Conservation (phyloP, 106 monocot species). For the Hemerocallis citrina region DNA sequence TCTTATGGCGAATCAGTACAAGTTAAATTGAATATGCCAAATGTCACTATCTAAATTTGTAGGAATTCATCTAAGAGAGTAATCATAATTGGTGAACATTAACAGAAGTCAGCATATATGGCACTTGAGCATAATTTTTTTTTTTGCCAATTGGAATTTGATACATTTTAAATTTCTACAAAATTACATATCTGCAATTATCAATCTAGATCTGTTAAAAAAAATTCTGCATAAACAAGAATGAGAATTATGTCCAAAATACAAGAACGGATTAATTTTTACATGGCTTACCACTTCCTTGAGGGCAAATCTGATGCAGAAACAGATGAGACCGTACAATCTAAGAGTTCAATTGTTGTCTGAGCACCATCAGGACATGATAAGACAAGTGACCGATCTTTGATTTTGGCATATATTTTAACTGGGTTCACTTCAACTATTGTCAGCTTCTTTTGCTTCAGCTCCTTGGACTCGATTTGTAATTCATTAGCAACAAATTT, state of each 20-base stretch:
- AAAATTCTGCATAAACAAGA: too few relatives aligned
- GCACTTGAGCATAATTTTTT: too few relatives aligned
- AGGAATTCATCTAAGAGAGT: too few relatives aligned
- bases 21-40: too few relatives aligned
- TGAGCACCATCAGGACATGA: slow-evolving; percentile 42
- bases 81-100: too few relatives aligned
- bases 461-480: slow-evolving; percentile 38
- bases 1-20: background rate
- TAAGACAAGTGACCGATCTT: slow-evolving; percentile 39
- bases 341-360: slow-evolving; percentile 33
- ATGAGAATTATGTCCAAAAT: too few relatives aligned
- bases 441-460: slow-evolving; percentile 38
- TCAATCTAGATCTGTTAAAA: background rate
- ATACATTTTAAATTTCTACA: too few relatives aligned
- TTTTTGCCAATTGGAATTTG: too few relatives aligned
- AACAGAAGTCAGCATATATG: too few relatives aligned
- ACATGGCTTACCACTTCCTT: slow-evolving; percentile 59
- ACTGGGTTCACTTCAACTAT: slow-evolving; percentile 60
- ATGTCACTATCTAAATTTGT: too few relatives aligned
- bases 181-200: background rate
- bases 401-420: slow-evolving; percentile 64
- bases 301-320: slow-evolving; percentile 55
- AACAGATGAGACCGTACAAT: slow-evolving; percentile 48
- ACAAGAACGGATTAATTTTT: too few relatives aligned
- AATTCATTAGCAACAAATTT: too few relatives aligned